These are phyloP conservation scores for Scenedesmus sp. DNA, from an alignment of 163 green algal genomes.

Conservation along the genomic window DNA sequence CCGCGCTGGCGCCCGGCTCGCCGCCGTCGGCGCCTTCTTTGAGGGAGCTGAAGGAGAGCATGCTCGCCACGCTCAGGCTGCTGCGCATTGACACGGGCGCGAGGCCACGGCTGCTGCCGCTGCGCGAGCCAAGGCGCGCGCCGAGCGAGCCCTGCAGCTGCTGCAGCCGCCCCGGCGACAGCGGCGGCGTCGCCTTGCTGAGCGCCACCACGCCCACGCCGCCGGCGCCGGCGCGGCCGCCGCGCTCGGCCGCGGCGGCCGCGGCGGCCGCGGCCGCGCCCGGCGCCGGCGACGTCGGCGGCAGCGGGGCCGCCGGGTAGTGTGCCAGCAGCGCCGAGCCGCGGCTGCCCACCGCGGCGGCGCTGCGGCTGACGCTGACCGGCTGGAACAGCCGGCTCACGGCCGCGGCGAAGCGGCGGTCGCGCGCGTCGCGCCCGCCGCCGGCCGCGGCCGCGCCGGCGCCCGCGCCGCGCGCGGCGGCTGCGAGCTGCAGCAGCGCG, in stretches of 20 bases:
- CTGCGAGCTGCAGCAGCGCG: conserved; percentile 19
- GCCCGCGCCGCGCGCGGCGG: conserved; percentile 19
- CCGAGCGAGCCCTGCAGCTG: neutral
- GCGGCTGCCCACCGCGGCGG: neutral
- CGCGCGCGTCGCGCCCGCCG: neutral
- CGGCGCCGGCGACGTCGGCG: neutral
- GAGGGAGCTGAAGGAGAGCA: conserved; percentile 49
- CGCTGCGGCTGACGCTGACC: conserved; percentile 25
- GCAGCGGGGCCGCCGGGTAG: conserved; percentile 24
- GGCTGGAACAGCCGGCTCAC: conserved; percentile 48
- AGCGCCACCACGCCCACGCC: no score
- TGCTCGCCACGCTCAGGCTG: conserved; percentile 43
- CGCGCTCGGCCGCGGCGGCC: neutral
- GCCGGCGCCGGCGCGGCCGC: neutral
- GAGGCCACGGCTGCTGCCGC: neutral
- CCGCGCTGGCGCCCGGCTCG: neutral
- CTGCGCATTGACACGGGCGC: conserved; percentile 36
- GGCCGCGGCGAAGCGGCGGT: conserved; percentile 46
- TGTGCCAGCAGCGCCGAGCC: conserved; percentile 39
- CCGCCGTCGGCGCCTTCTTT: neutral
- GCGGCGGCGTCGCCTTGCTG: neutral
- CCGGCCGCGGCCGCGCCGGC: conserved; percentile 9
- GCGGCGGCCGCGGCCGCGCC: neutral
- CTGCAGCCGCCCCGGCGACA: conserved; percentile 11
- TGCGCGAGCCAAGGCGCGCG: neutral